Evolutionary conservation across 129 eudicot genomes (phyloP), one percentile per base, ranked within the genome.

Genomic region (Lactuca saligna): DNA sequence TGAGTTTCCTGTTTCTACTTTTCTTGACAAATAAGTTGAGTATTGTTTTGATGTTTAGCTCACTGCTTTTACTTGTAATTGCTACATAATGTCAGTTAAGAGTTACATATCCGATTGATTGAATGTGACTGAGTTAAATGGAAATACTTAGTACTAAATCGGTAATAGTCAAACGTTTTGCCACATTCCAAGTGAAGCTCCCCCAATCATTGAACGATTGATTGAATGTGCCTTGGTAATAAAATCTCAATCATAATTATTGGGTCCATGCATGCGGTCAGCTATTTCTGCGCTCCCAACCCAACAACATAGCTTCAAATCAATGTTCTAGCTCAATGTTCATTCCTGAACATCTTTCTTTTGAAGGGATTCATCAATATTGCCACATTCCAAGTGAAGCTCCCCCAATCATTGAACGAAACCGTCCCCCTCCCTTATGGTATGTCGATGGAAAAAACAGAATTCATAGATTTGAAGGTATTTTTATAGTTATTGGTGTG

Each of bases 311-410:
- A 20, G 20, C 20, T 20, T 20, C 20, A 20, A 20, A 20, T 20
- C 20, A 20, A 20, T 20, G 20, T 20, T 20, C 20, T 20, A 20
- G 20, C 20, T 20, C 20, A 20, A 20, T 20, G 20, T 20, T 20
- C 20, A 20, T 20, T 20, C 20, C 20, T 20, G 20, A 20, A 20
- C 20, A 20, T 20, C 20, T 94, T 64, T 94, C 99, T 7, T 80
- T 94, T 53, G 99, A 94, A 69, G 78, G 99, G 78, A 94, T 94
- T 69, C 82, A 87, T 79, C 99, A 94, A 62, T 94, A 87, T 68
- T 81, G 90, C 34, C 82, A 89, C 61, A 83, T 94, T 70, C 91
- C 90, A 17, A 79, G 93, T 82, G 99, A 94, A 85, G 93, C 99
- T 59, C 96, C 99, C n/a, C 72, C 81, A 0, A 58, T 87, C 68